phyloP scores from a whole-genome alignment of 345 rosid species.

The Gossypium thurberi region DNA sequence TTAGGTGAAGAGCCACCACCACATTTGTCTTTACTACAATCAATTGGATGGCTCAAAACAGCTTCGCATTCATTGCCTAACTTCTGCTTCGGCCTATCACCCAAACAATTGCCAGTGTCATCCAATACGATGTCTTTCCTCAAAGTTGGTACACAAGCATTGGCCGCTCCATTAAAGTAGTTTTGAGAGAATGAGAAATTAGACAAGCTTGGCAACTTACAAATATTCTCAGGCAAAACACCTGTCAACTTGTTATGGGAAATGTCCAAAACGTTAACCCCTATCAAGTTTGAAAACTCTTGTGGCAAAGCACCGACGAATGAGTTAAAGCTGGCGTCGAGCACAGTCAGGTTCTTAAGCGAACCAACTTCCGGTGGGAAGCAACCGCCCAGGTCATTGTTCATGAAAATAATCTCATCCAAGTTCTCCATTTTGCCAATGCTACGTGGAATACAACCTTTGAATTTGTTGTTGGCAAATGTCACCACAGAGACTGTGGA shows the following conservation, averaged over 20 bases:
- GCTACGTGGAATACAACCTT: conserved; percentile 62
- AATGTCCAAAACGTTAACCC: conserved; percentile 34
- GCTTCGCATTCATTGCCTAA: conserved; percentile 32
- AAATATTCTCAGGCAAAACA: conserved; percentile 31
- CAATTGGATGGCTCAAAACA: conserved; percentile 43
- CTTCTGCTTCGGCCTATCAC: conserved; percentile 44
- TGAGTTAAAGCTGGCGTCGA: conserved; percentile 51
- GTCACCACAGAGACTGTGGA: conserved; percentile 51
- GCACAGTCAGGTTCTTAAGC: conserved; percentile 40
- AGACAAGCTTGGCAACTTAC: conserved; percentile 4
- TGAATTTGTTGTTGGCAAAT: conserved; percentile 62
- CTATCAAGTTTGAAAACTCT: conserved; percentile 30
- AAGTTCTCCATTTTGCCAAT: conserved; percentile 61
- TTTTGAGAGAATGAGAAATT: conserved; percentile 54
- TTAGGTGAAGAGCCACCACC: conserved; percentile 23
- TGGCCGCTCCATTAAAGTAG: conserved; percentile 48
- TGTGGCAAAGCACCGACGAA: conserved; percentile 44
- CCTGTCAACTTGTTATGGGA: conserved; percentile 57
- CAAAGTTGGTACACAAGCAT: conserved; percentile 34
- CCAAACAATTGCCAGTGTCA: conserved; percentile 50
- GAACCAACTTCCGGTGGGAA: conserved; percentile 56
- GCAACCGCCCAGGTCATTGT: conserved; percentile 59
- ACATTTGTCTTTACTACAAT: conserved; percentile 57
- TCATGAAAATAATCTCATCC: conserved; percentile 49
- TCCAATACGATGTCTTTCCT: conserved; percentile 30